Conservation (phyloP, 2,329 filamentous ascomycete species). For the Curvularia sp. region DNA sequence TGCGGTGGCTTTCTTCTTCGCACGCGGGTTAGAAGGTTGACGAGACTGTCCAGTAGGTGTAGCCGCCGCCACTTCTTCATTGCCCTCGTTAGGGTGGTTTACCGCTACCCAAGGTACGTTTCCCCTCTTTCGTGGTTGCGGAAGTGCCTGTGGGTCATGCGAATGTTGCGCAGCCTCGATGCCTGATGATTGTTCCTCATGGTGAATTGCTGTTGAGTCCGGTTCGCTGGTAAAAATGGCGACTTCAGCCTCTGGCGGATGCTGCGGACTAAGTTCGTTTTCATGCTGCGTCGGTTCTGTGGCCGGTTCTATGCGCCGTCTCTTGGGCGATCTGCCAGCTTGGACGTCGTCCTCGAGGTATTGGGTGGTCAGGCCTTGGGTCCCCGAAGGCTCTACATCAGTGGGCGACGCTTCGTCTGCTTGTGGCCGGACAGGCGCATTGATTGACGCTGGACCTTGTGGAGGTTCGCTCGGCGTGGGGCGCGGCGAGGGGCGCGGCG, state of each 20-base stretch:
- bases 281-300: not conserved
- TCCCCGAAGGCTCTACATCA: not conserved
- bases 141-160: conserved; percentile 10
- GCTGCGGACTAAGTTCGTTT: not conserved
- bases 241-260: not conserved
- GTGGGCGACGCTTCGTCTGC: not conserved
- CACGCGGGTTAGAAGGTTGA: conserved; percentile 23
- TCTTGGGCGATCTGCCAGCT: conserved; percentile 31
- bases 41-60: conserved; percentile 22
- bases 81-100: conserved; percentile 32
- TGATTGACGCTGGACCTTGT: conserved; percentile 6
- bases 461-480: not conserved
- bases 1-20: conserved; percentile 20
- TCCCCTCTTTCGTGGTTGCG: conserved; percentile 17
- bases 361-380: conserved; percentile 8
- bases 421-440: conserved; percentile 1
- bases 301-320: conserved; percentile 28
- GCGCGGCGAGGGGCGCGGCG: not conserved
- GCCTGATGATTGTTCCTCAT: not conserved
- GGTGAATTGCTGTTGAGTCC: not conserved
- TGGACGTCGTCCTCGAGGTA: conserved; percentile 21
- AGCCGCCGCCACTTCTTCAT: conserved; percentile 18
- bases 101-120: conserved; percentile 42
- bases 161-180: conserved; percentile 2
- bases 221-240: not conserved